These are phyloP conservation scores for Xylariaceae sp. DNA, from an alignment of 2,329 filamentous ascomycete genomes.

Conservation along the genomic window DNA sequence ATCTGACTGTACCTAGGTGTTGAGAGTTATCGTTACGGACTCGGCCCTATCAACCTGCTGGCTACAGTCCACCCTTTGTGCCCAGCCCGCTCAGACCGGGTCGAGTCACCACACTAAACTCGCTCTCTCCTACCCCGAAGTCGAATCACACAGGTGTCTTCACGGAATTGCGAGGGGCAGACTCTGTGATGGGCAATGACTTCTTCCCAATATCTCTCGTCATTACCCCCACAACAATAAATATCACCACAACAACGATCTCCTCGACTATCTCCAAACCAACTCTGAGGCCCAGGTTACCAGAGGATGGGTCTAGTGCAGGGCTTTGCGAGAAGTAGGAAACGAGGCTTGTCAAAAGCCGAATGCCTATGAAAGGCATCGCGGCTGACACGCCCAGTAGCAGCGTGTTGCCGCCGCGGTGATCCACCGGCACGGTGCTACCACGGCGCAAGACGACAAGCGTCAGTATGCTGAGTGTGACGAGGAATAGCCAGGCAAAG, in stretches of 20 bases:
- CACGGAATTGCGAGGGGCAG: no score
- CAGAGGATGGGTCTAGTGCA: constrained; percentile 17
- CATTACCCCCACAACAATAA: constrained; percentile 17
- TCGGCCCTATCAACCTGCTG: no score
- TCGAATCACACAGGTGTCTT: no score
- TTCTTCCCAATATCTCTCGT: constrained; percentile 11
- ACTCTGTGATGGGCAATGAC: no score
- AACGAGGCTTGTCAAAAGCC: constrained; percentile 17
- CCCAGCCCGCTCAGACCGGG: no score
- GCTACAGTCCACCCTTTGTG: no score
- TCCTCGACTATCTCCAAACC: constrained; percentile 21
- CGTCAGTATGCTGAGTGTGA: constrained; percentile 8
- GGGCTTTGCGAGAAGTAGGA: constrained; percentile 18
- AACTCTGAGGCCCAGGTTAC: constrained; percentile 14
- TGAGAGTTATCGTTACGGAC: no score
- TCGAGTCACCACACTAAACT: no score
- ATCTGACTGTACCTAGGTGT: no score
- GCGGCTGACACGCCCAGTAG: constrained; percentile 16
- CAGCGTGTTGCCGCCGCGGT: constrained; percentile 9
- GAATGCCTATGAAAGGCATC: constrained; percentile 19
- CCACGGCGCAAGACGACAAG: background rate
- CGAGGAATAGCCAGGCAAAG: constrained; percentile 15
- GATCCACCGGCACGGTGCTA: background rate
- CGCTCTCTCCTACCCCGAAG: no score
- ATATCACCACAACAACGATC: constrained; percentile 15